These are phyloP conservation scores for Trichoderma koningii DNA, from an alignment of 2,329 filamentous ascomycete genomes.

Conservation along the genomic window DNA sequence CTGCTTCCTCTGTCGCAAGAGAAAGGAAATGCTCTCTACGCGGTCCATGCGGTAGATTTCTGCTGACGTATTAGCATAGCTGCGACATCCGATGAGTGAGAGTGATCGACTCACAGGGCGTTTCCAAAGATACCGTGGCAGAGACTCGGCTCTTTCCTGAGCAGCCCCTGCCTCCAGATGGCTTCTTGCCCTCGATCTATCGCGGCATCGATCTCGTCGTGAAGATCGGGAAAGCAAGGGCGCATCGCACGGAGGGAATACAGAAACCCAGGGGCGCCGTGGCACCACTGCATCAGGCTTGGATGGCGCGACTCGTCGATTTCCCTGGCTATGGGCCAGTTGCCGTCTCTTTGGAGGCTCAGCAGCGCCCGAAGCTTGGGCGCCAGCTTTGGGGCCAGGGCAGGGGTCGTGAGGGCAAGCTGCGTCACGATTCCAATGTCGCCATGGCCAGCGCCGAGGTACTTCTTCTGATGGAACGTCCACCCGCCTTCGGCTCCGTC, in stretches of 20 bases:
- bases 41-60: constrained; percentile 39
- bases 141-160: constrained; percentile 65
- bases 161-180: constrained; percentile 58
- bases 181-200: constrained; percentile 55
- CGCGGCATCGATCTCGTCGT: constrained; percentile 54
- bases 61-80: constrained; percentile 24
- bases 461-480: constrained; percentile 64
- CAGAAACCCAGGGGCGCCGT: constrained; percentile 66
- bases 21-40: constrained; percentile 58
- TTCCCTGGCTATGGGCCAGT: constrained; percentile 53
- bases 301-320: constrained; percentile 41
- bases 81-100: no score
- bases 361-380: constrained; percentile 57
- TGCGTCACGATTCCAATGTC: constrained; percentile 72
- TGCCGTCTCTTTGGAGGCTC: constrained; percentile 62
- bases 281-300: constrained; percentile 61
- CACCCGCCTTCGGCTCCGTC: constrained; percentile 50
- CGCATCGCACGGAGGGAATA: constrained; percentile 59
- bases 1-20: constrained; percentile 57
- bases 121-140: constrained; percentile 69
- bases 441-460: constrained; percentile 68
- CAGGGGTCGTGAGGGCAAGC: constrained; percentile 59
- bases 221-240: constrained; percentile 57
- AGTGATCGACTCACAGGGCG: constrained; percentile 51
- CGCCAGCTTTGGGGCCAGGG: constrained; percentile 56